These are phyloP conservation scores for Ananas comosus DNA, from an alignment of 176 grass and related monocot genomes.

Conservation along the genomic window DNA sequence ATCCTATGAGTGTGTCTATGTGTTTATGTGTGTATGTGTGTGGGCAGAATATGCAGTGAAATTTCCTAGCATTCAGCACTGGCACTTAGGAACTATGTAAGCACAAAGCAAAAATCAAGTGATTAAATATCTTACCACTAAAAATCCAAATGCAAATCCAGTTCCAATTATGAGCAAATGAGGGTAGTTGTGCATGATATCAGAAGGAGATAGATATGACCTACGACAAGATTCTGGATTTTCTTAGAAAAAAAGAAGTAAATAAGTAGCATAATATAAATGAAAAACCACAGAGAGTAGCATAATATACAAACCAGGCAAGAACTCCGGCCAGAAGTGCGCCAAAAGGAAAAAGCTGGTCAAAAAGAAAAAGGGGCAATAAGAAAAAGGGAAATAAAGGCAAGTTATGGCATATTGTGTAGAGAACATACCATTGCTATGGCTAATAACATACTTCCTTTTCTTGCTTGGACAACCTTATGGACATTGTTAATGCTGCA, in stretches of 20 bases:
- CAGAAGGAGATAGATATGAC: conserved; percentile 80
- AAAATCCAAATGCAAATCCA: conserved; percentile 96
- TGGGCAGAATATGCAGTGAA: too few relatives aligned
- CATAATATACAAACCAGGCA: conserved; percentile 59
- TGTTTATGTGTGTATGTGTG: too few relatives aligned
- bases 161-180: conserved; percentile 87
- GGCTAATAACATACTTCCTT: conserved; percentile 77
- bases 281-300: neutral
- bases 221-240: conserved; percentile 28
- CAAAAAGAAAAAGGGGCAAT: conserved; percentile 13
- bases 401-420: neutral
- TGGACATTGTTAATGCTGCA: conserved; percentile 72
- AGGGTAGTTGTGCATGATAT: conserved; percentile 82
- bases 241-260: neutral
- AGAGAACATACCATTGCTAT: conserved; percentile 67
- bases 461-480: conserved; percentile 67
- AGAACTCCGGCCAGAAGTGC: conserved; percentile 56
- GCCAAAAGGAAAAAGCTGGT: conserved; percentile 80
- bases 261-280: neutral
- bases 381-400: conserved; percentile 4
- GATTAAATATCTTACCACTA: conserved; percentile 49
- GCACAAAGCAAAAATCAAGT: neutral
- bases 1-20: too few relatives aligned
- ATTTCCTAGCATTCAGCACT: too few relatives aligned
- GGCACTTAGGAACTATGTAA: neutral